Percentiles rank a stretch among this genome's conserved stretches.
These are phyloP conservation scores for Laburnicola sp. DNA, from an alignment of 2,329 filamentous ascomycete species.

Conservation along the genomic window DNA sequence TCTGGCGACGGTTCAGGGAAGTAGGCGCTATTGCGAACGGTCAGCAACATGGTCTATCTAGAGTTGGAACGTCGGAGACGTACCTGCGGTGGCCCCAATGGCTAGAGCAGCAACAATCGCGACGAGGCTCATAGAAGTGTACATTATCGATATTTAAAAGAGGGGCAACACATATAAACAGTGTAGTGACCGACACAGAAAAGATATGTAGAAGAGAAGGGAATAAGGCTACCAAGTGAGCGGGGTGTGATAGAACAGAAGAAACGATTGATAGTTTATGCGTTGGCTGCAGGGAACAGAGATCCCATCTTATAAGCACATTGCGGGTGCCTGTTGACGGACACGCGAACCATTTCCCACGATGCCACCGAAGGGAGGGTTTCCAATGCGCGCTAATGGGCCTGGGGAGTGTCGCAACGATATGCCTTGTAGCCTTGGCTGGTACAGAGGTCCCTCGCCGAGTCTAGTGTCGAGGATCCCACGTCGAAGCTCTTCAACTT, in stretches of 20 bases:
- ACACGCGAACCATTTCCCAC: neutral
- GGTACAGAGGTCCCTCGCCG: neutral
- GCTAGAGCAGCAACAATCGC: conserved; percentile 4
- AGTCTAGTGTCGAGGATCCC: too few species aligned
- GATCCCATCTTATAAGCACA: conserved; percentile 2
- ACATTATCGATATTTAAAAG: neutral
- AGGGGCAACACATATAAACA: neutral
- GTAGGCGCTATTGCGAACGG: neutral
- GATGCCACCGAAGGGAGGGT: conserved; percentile 3
- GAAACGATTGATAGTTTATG: conserved; percentile 7
- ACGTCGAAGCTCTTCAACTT: too few species aligned
- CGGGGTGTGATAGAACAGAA: neutral
- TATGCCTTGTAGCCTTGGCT: conserved; percentile 4
- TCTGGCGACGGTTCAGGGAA: conserved; percentile 3
- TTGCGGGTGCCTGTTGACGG: neutral
- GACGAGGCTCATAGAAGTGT: neutral
- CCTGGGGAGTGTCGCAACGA: conserved; percentile 1
- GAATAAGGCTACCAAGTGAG: conserved; percentile 6
- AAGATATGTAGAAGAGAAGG: neutral
- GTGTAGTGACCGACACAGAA: conserved; percentile 4
- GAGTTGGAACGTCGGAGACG: neutral
- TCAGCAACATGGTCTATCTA: neutral
- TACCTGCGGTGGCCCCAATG: conserved; percentile 1
- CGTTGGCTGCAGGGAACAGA: neutral
- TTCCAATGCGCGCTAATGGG: conserved; percentile 6